These are phyloP conservation scores for Wickerhamomyces mucosus DNA, from an alignment of 805 yeast genomes.

Conservation along the genomic window DNA sequence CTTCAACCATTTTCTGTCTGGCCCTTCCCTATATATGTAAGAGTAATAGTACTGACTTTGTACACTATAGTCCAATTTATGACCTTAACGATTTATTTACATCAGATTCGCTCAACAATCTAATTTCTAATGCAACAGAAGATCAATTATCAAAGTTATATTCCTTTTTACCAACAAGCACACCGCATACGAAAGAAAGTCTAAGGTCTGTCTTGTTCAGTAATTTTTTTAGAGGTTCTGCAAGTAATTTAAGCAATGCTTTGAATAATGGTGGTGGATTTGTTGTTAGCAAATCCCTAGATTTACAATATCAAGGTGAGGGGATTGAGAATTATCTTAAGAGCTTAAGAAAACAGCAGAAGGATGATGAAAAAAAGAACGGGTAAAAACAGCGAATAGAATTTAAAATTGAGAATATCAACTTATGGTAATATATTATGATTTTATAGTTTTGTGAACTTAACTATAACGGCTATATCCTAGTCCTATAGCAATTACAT, in stretches of 20 bases:
- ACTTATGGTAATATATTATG: no score
- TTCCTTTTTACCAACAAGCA: conserved; percentile 32
- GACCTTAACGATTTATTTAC: conserved; percentile 13
- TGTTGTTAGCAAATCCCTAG: conserved; percentile 38
- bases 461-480: no score
- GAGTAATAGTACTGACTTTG: conserved; percentile 4
- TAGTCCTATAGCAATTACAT: no score
- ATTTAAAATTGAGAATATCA: background rate
- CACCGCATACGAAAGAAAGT: conserved; percentile 28
- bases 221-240: conserved; percentile 37
- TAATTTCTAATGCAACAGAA: conserved; percentile 17
- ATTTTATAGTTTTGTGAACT: no score
- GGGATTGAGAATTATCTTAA: conserved; percentile 41
- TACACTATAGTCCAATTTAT: conserved; percentile 10
- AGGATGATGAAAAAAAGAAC: conserved; percentile 7
- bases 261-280: conserved; percentile 38
- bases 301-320: conserved; percentile 43
- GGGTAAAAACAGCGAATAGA: background rate
- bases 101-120: conserved; percentile 6
- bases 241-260: conserved; percentile 32
- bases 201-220: conserved; percentile 35
- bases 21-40: no score
- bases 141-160: conserved; percentile 27
- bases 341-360: conserved; percentile 27
- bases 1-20: no score